Conservation (phyloP, 164 flowering plant genomes). For the Aristolochia contorta region DNA sequence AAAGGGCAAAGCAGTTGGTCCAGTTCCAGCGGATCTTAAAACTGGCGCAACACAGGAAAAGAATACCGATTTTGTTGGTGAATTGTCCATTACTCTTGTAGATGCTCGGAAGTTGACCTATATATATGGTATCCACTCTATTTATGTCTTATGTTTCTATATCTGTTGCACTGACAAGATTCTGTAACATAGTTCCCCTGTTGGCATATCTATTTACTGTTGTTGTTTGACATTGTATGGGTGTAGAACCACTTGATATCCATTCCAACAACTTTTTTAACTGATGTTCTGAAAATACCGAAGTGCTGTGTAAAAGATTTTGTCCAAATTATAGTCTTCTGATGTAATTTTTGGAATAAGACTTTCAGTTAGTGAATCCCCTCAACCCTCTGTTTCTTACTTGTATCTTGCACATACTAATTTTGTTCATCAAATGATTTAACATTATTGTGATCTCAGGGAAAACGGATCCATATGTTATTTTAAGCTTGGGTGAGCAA, state of each 20-base stretch:
- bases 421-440: neutral
- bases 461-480: conserved; percentile 93
- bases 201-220: no score
- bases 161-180: neutral
- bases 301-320: no score
- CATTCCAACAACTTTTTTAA: no score
- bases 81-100: conserved; percentile 87
- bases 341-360: no score
- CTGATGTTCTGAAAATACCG: no score
- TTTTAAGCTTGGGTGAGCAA: conserved; percentile 78
- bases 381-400: neutral
- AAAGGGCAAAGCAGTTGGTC: conserved; percentile 85
- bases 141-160: neutral
- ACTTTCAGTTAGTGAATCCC: no score
- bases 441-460: conserved; percentile 31
- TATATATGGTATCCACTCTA: conserved; percentile 43
- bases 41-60: conserved; percentile 67
- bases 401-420: neutral
- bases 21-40: conserved; percentile 43
- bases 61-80: conserved; percentile 83
- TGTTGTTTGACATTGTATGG: no score
- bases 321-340: no score
- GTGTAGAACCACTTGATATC: no score
- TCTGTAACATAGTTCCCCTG: neutral
- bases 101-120: conserved; percentile 85